These are phyloP conservation scores for Cladosporium sphaerospermum DNA, from an alignment of 2,329 filamentous ascomycete genomes.

Conservation along the genomic window DNA sequence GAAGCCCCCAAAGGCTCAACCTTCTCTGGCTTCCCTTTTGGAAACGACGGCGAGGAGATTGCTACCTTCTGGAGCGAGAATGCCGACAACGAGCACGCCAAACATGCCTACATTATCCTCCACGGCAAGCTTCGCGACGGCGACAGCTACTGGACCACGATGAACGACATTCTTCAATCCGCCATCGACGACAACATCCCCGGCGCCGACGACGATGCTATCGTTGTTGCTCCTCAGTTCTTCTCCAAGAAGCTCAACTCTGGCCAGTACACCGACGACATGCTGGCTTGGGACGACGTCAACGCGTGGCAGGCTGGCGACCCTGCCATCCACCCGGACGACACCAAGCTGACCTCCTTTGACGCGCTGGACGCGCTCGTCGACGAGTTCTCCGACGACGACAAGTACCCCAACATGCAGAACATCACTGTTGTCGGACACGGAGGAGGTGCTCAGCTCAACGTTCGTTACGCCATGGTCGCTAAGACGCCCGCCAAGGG, in stretches of 20 bases:
- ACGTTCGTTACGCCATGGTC: constrained; percentile 8
- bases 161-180: constrained; percentile 5
- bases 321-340: constrained; percentile 4
- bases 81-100: not conserved
- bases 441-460: constrained; percentile 4
- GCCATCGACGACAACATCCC: constrained; percentile 2
- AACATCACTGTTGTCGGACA: constrained; percentile 10
- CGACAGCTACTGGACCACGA: constrained; percentile 5
- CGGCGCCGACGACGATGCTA: constrained; percentile 1
- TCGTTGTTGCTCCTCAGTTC: constrained; percentile 7
- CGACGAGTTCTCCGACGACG: constrained; percentile 4
- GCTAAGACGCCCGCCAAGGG: constrained; percentile 1
- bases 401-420: constrained; percentile 10
- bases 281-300: constrained; percentile 8
- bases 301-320: constrained; percentile 9
- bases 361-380: constrained; percentile 8
- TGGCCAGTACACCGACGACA: constrained; percentile 1
- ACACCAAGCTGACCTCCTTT: constrained; percentile 4
- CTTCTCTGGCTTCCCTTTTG: not conserved
- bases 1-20: constrained; percentile 1
- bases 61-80: constrained; percentile 5
- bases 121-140: constrained; percentile 5
- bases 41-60: constrained; percentile 5
- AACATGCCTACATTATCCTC: constrained; percentile 9
- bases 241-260: constrained; percentile 9